These are phyloP conservation scores for Tetrahymena malaccensis DNA, from an alignment of 73 alveolate species.

Conservation along the genomic window DNA sequence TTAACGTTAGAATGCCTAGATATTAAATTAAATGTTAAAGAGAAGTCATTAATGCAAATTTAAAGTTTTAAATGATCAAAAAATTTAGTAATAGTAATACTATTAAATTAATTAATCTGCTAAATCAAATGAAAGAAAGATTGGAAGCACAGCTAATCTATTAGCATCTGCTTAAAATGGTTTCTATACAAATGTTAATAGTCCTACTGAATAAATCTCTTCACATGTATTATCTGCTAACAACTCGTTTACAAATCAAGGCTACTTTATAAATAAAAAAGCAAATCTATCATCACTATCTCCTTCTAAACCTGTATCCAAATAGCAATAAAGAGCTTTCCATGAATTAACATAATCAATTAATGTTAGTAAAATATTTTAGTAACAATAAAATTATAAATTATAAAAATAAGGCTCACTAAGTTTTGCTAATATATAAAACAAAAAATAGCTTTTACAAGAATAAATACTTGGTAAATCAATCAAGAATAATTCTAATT, in stretches of 20 bases:
- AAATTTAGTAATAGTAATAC: background rate
- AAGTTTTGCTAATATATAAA: background rate
- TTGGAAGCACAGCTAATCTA: background rate
- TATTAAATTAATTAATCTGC: background rate
- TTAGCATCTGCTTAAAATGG: background rate
- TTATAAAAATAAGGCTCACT: background rate
- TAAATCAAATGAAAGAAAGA: background rate
- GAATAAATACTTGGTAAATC: background rate
- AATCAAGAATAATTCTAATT: background rate
- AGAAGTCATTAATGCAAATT: background rate
- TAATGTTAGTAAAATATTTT: background rate
- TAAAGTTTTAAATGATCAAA: background rate
- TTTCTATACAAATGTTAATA: background rate
- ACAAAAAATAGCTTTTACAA: background rate
- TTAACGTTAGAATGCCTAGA: background rate
- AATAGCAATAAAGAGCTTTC: background rate
- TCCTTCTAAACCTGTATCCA: background rate
- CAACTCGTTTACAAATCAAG: background rate
- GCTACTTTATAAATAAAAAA: background rate
- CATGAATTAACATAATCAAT: background rate
- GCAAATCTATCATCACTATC: background rate
- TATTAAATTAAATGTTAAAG: background rate
- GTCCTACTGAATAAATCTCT: background rate
- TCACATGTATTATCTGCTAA: background rate
- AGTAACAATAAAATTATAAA: background rate